These are phyloP conservation scores for Pseudomassariella vexata DNA, from an alignment of 2,329 filamentous ascomycete genomes.

Conservation along the genomic window DNA sequence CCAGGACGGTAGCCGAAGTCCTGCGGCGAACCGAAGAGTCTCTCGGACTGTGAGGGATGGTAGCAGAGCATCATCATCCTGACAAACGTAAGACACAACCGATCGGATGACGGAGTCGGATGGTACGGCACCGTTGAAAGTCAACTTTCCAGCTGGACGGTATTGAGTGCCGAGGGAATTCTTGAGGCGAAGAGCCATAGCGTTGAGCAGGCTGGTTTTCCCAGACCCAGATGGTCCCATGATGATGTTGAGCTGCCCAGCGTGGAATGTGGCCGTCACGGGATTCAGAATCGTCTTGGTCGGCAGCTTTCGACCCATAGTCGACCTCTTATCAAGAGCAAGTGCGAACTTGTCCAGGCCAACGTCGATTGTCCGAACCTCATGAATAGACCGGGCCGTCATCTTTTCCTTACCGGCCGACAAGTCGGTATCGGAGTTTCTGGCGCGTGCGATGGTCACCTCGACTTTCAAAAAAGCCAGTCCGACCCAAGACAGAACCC, in stretches of 20 bases:
- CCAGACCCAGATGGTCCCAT: conserved; percentile 77
- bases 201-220: conserved; percentile 69
- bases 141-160: conserved; percentile 53
- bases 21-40: conserved; percentile 65
- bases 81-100: conserved; percentile 70
- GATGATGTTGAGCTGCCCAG: conserved; percentile 67
- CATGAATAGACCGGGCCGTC: conserved; percentile 41
- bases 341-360: conserved; percentile 59
- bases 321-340: conserved; percentile 54
- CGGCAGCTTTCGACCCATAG: conserved; percentile 44
- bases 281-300: conserved; percentile 60
- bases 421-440: conserved; percentile 52
- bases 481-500: conserved; percentile 53
- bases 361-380: conserved; percentile 58
- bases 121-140: conserved; percentile 64
- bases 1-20: conserved; percentile 63
- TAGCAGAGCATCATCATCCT: conserved; percentile 70
- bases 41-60: conserved; percentile 72
- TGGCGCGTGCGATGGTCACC: conserved; percentile 62
- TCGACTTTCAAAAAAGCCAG: conserved; percentile 61
- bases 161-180: conserved; percentile 59
- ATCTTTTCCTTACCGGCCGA: conserved; percentile 69
- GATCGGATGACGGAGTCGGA: conserved; percentile 65
- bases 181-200: conserved; percentile 63
- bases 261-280: conserved; percentile 59